A percentile compares a stretch with the other conserved stretches of the same genome.
Conservation (phyloP, 768 basidiomycete genomes). For the Lentinula sp. region DNA sequence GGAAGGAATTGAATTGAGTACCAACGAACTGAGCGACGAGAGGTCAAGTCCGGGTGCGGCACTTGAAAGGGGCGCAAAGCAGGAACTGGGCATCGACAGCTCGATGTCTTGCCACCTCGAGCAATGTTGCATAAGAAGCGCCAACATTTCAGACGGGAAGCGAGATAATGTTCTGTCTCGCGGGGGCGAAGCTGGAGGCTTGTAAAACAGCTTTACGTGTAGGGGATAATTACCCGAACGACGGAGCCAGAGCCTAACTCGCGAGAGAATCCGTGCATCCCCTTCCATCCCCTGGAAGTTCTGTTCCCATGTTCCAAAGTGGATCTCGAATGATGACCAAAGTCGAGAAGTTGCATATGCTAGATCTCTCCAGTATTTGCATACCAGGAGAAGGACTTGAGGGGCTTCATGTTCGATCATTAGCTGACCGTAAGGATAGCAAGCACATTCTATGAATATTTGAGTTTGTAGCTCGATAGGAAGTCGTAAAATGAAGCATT, state of each 20-base stretch:
- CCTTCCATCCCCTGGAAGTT: conserved; percentile 8
- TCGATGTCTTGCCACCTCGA: conserved; percentile 31
- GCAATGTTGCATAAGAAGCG: conserved; percentile 24
- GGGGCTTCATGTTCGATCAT: conserved; percentile 25
- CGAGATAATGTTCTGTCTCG: conserved; percentile 10
- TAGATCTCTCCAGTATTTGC: conserved; percentile 34
- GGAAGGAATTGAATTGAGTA: conserved; percentile 20
- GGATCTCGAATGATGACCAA: conserved; percentile 41
- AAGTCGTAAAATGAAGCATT: conserved; percentile 25
- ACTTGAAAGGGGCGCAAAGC: conserved; percentile 15
- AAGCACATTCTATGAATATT: conserved; percentile 36
- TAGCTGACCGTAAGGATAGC: conserved; percentile 23
- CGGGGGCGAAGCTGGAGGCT: conserved; percentile 12
- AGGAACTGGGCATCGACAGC: conserved; percentile 25
- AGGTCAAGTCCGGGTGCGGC: conserved; percentile 16
- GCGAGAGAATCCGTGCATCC: not conserved
- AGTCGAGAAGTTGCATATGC: conserved; percentile 33
- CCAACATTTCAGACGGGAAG: conserved; percentile 20
- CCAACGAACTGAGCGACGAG: conserved; percentile 24
- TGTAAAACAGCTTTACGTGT: conserved; percentile 23
- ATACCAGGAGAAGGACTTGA: conserved; percentile 32
- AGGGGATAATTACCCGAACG: conserved; percentile 28
- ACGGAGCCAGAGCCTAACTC: conserved; percentile 28
- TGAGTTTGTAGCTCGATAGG: conserved; percentile 41
- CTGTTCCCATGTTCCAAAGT: conserved; percentile 12